These are phyloP conservation scores for Cruciata laevipes DNA, from an alignment of 257 asterid genomes.

Conservation along the genomic window DNA sequence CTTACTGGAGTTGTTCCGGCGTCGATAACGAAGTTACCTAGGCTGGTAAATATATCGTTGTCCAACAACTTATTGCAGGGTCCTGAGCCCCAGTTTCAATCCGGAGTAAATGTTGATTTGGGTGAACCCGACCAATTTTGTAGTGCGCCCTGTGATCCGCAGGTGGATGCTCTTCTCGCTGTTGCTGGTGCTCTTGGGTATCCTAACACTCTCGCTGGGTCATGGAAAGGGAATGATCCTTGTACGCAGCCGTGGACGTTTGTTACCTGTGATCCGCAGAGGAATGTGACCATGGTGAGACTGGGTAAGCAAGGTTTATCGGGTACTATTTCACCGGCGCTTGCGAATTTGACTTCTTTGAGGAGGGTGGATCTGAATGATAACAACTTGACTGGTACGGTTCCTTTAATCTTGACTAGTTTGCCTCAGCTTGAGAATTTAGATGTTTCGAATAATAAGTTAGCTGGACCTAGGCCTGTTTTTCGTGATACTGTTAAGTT, in stretches of 20 bases:
- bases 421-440: constrained; percentile 56
- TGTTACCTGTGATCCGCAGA: constrained; percentile 53
- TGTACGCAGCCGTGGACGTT: constrained; percentile 53
- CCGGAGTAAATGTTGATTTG: constrained; percentile 20
- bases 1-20: constrained; percentile 68
- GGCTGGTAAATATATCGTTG: constrained; percentile 43
- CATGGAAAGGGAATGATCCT: constrained; percentile 76
- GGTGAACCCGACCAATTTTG: constrained; percentile 67
- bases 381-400: constrained; percentile 60
- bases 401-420: constrained; percentile 50
- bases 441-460: constrained; percentile 74
- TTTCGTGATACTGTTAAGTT: constrained; percentile 48
- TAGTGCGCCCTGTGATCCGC: constrained; percentile 84
- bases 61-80: constrained; percentile 81
- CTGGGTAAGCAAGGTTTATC: constrained; percentile 46
- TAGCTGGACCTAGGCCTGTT: constrained; percentile 50
- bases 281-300: constrained; percentile 51
- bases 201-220: constrained; percentile 59
- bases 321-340: constrained; percentile 70
- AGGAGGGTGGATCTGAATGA: constrained; percentile 61
- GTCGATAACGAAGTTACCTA: constrained; percentile 45
- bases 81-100: constrained; percentile 45
- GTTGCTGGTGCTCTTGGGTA: constrained; percentile 71
- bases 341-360: constrained; percentile 61
- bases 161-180: constrained; percentile 63